Conservation (phyloP, 495 filamentous ascomycete genomes). For the Durotheca rogersii region DNA sequence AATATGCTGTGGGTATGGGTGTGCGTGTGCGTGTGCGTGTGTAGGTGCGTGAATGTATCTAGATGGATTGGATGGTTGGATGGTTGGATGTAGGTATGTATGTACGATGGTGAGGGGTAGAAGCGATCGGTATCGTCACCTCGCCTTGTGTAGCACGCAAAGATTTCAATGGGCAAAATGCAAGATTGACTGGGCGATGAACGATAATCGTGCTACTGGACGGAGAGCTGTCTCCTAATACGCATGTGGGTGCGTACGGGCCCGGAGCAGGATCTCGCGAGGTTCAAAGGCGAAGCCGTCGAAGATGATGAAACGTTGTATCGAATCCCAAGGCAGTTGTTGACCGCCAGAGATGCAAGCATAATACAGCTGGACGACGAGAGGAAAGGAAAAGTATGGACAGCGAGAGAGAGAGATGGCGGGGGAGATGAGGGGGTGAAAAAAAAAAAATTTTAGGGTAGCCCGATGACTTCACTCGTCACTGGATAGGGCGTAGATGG, state of each 20-base stretch:
- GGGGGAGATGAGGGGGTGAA: neutral
- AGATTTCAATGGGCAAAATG: neutral
- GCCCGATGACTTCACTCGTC: no score
- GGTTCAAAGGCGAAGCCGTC: conserved; percentile 15
- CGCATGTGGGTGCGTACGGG: conserved; percentile 1
- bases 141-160: neutral
- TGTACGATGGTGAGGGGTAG: neutral
- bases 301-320: conserved; percentile 37
- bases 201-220: neutral
- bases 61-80: neutral
- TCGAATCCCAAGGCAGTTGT: no score
- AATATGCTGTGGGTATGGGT: neutral
- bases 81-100: neutral
- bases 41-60: no score
- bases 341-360: no score
- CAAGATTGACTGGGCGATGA: conserved; percentile 12
- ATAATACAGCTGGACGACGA: no score
- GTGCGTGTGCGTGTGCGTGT: neutral
- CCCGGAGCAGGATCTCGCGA: conserved; percentile 8
- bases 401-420: no score
- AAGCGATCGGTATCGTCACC: no score
- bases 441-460: no score
- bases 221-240: neutral
- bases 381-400: no score
- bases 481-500: no score